phyloP scores from a whole-genome alignment of 2,329 filamentous ascomycete genomes.

The Aspergillus sp. region DNA sequence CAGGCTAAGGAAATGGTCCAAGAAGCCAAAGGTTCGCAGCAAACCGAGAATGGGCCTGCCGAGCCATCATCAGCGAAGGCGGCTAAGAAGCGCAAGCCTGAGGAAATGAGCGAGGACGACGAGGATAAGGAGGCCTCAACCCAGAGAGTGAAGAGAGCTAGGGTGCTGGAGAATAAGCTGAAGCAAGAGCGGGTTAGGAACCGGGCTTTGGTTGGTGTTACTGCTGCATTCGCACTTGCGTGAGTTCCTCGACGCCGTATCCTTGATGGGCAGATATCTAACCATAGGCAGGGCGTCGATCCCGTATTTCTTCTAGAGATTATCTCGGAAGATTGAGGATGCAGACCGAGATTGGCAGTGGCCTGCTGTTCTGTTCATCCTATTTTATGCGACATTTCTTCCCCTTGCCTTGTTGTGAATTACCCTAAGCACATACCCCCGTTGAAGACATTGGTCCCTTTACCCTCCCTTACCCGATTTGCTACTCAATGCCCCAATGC shows the following conservation, averaged over 20 bases:
- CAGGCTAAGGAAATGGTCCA: slow-evolving; percentile 84
- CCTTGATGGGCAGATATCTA: slow-evolving; percentile 7
- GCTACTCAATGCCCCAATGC: background rate
- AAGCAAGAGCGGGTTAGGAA: slow-evolving; percentile 79
- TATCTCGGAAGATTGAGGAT: too few relatives aligned
- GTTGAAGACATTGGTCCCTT: background rate
- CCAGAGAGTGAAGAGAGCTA: slow-evolving; percentile 62
- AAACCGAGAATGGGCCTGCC: slow-evolving; percentile 27
- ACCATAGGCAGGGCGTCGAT: slow-evolving; percentile 32
- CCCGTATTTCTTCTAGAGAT: slow-evolving; percentile 37
- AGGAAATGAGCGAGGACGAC: slow-evolving; percentile 51
- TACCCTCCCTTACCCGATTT: background rate
- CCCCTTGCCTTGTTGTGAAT: background rate
- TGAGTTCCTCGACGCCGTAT: slow-evolving; percentile 44
- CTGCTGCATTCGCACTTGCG: slow-evolving; percentile 81
- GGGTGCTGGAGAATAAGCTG: slow-evolving; percentile 60
- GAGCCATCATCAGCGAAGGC: slow-evolving; percentile 24
- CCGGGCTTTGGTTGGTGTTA: slow-evolving; percentile 75
- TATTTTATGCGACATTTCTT: background rate
- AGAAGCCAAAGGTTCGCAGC: slow-evolving; percentile 48
- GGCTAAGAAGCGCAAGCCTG: slow-evolving; percentile 62
- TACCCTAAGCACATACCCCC: background rate
- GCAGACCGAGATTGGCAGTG: background rate
- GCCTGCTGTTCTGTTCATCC: background rate
- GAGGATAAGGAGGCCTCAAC: slow-evolving; percentile 32